Evolutionary conservation across 192 early-diverging fungal genomes (phyloP), one percentile per base, ranked within the genome.

Genomic region (Linnemannia zychae): DNA sequence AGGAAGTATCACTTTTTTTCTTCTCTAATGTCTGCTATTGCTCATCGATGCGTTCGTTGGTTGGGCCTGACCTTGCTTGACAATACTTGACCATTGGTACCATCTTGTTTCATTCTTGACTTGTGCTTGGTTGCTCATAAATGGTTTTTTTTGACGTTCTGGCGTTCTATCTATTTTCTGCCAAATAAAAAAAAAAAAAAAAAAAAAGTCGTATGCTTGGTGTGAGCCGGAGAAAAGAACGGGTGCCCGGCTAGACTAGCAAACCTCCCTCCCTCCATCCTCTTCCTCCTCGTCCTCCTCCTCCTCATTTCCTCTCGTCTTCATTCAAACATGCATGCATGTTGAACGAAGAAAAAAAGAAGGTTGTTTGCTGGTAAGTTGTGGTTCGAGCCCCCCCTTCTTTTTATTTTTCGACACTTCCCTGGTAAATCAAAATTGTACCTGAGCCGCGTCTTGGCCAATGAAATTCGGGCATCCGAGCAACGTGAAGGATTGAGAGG

Each of bases 211-310:
- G 22, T 31, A 31, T n/a, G 9, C 4, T 60, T n/a, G 50, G 12
- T 63, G 31, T 63, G 57, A 63, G 57, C 57, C 57, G 57, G 57
- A 63, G 57, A 63, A 63, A 63, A 63, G 28, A 63, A 63, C 57
- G 57, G 57, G 28, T 12, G 24, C 0, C n/a, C 1, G 9, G 57
- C 12, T 24, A 22, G 57, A 13, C 28, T 63, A n/a, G 15, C 15
- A 7, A 9, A 63, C 12, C 28, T n/a, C 52, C 52, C 7, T 52
- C 49, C 49, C 49, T 52, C 18, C 22, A 17, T 4, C 4, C 49
- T 20, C 49, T 50, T 20, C 16, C 17, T 1, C 13, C 16, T 20
- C 49, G 49, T 4, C 1, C 52, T 53, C 22, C 40, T 44, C 52
- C 7, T 24, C 20, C 52, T 20, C 11, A 5, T 6, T 28, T 7